Evolutionary conservation across 495 filamentous ascomycete species (phyloP).

Genomic region (Choiromyces venosus): DNA sequence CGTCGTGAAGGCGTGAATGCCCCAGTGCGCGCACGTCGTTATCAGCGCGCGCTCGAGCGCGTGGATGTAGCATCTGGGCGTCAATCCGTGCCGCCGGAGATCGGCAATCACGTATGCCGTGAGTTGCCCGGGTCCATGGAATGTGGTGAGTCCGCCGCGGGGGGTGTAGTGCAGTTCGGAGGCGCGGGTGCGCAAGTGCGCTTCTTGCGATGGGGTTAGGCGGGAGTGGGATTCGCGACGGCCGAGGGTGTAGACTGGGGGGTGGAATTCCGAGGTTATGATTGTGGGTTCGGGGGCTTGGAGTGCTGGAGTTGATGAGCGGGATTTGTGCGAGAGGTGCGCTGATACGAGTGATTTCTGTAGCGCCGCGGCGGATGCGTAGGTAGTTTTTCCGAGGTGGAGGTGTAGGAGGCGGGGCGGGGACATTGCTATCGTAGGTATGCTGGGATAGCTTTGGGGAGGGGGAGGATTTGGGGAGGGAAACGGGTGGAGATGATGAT

Average conservation of each 20-base stretch:
- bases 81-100: constrained; percentile 54
- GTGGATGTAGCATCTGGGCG: constrained; percentile 62
- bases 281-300: constrained; percentile 60
- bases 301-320: constrained; percentile 44
- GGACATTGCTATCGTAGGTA: constrained; percentile 8
- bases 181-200: constrained; percentile 45
- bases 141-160: constrained; percentile 86
- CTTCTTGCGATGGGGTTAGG: constrained; percentile 47
- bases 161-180: constrained; percentile 65
- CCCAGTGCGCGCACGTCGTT: constrained; percentile 52
- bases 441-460: too few species aligned
- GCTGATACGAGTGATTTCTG: constrained; percentile 50
- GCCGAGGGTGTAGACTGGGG: constrained; percentile 84
- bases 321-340: constrained; percentile 43
- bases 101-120: constrained; percentile 86
- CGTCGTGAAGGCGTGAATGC: constrained; percentile 57
- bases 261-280: constrained; percentile 75
- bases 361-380: constrained; percentile 38
- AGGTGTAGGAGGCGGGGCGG: constrained; percentile 9
- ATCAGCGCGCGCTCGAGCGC: constrained; percentile 72
- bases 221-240: constrained; percentile 64
- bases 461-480: neutral
- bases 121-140: constrained; percentile 89
- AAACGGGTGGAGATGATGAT: too few species aligned
- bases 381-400: constrained; percentile 12